Conservation (phyloP, 2,329 filamentous ascomycete genomes). For the Sarocladiaceae sp. region DNA sequence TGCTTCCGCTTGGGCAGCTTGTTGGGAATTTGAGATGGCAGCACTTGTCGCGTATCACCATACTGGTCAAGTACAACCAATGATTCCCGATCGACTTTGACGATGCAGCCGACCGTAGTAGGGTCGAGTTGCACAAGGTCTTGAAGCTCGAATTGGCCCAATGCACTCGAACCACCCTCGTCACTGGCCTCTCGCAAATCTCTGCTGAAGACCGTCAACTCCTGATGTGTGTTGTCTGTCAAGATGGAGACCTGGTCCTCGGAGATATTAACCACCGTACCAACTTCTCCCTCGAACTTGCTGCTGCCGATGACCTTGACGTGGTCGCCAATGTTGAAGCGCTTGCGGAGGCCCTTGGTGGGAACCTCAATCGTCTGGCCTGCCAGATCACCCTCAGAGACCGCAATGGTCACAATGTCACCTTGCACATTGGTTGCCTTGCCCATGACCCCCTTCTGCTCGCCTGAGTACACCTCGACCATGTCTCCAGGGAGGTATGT, state of each 20-base stretch:
- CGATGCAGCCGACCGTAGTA: conserved; percentile 84
- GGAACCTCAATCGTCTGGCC: conserved; percentile 90
- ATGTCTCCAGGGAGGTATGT: conserved; percentile 88
- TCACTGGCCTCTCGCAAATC: conserved; percentile 91
- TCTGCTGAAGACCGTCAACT: conserved; percentile 97
- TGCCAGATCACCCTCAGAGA: conserved; percentile 73
- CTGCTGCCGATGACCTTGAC: conserved; percentile 98
- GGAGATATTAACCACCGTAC: conserved; percentile 90
- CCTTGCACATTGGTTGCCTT: conserved; percentile 79
- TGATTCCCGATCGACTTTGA: conserved; percentile 92
- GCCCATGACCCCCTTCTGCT: conserved; percentile 86
- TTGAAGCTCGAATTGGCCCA: conserved; percentile 87
- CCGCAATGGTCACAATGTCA: conserved; percentile 84
- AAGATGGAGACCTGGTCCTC: conserved; percentile 90
- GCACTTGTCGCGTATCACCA: conserved; percentile 70
- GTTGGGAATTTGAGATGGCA: conserved; percentile 88
- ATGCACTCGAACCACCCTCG: conserved; percentile 73
- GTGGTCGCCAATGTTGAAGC: conserved; percentile 89
- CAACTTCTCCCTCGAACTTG: conserved; percentile 89
- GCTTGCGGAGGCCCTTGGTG: conserved; percentile 84
- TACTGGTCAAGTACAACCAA: conserved; percentile 87
- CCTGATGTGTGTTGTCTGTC: conserved; percentile 85
- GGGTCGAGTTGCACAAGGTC: conserved; percentile 92
- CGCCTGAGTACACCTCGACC: conserved; percentile 93
- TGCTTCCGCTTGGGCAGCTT: conserved; percentile 76